These are phyloP conservation scores for Suillus subaureus DNA, from an alignment of 768 basidiomycete genomes.

Conservation along the genomic window DNA sequence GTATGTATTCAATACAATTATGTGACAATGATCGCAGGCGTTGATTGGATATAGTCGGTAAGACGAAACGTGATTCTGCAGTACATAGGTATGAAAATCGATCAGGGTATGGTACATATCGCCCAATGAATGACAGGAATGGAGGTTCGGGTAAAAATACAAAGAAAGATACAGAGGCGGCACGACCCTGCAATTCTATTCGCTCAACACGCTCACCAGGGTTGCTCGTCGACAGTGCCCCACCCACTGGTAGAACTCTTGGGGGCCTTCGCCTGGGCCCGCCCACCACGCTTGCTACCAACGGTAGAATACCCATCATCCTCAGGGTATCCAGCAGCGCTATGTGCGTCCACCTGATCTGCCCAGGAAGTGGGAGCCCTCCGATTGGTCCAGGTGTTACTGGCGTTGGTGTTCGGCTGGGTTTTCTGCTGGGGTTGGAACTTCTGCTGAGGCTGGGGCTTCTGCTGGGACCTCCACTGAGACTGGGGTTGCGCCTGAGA, in stretches of 20 bases:
- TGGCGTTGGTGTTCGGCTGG: neutral
- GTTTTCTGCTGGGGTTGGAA: slow-evolving; percentile 1
- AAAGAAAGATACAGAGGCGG: neutral
- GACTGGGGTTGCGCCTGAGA: neutral
- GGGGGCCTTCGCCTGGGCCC: slow-evolving; percentile 5
- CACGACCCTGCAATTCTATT: no score
- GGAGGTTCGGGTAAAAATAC: neutral
- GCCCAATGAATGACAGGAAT: neutral
- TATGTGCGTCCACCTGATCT: slow-evolving; percentile 27
- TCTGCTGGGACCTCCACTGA: neutral
- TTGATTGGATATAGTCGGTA: neutral
- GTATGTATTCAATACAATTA: neutral
- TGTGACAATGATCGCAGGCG: neutral
- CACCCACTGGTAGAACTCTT: slow-evolving; percentile 29
- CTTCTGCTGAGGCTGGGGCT: slow-evolving; percentile 16
- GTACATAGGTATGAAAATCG: neutral
- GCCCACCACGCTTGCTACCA: slow-evolving; percentile 16
- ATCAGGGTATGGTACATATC: slow-evolving; percentile 3
- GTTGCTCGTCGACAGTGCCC: slow-evolving; percentile 25
- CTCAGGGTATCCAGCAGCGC: slow-evolving; percentile 9
- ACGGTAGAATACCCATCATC: slow-evolving; percentile 7
- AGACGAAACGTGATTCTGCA: neutral
- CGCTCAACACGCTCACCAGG: slow-evolving; percentile 20
- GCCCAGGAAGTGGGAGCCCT: slow-evolving; percentile 27
- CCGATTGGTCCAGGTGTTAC: slow-evolving; percentile 5